Percentiles rank a stretch among this genome's conserved stretches.
These are phyloP conservation scores for Phytopythium helicoides DNA, from an alignment of 352 stramenopile species.

Conservation along the genomic window DNA sequence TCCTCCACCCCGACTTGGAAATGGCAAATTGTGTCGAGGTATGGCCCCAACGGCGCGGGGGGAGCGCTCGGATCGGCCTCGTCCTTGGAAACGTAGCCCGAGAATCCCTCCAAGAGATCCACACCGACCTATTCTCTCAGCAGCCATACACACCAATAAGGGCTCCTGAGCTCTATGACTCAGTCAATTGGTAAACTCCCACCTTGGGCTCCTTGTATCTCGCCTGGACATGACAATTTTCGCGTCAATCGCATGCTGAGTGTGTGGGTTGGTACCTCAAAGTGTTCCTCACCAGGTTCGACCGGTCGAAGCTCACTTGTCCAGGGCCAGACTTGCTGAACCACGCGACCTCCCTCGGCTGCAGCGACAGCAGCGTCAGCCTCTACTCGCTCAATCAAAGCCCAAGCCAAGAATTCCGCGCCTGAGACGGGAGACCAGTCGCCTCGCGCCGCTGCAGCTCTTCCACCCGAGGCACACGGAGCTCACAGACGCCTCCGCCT, in stretches of 20 bases:
- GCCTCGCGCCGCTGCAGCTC: conserved; percentile 23
- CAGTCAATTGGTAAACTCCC: no score
- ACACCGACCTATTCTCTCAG: conserved; percentile 34
- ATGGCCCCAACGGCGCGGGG: conserved; percentile 46
- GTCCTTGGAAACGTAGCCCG: conserved; percentile 48
- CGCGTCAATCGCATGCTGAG: no score
- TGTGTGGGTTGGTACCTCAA: not conserved
- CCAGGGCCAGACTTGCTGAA: conserved; percentile 59
- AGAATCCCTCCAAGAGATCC: conserved; percentile 60
- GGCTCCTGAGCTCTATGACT: no score
- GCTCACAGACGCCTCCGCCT: no score
- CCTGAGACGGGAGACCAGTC: conserved; percentile 17
- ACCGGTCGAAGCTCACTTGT: conserved; percentile 51
- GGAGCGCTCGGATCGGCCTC: conserved; percentile 37
- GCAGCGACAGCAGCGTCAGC: conserved; percentile 1
- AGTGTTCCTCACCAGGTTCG: conserved; percentile 48
- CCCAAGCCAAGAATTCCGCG: not conserved
- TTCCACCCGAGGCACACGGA: conserved; percentile 19
- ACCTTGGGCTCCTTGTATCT: conserved; percentile 28
- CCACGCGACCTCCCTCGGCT: conserved; percentile 62
- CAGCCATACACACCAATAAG: no score
- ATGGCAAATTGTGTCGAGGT: conserved; percentile 43
- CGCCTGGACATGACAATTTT: no score
- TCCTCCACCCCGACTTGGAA: conserved; percentile 22
- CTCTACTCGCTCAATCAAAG: not conserved